phyloP scores from a whole-genome alignment of 768 basidiomycete species.

The Psilocybe azurescens region DNA sequence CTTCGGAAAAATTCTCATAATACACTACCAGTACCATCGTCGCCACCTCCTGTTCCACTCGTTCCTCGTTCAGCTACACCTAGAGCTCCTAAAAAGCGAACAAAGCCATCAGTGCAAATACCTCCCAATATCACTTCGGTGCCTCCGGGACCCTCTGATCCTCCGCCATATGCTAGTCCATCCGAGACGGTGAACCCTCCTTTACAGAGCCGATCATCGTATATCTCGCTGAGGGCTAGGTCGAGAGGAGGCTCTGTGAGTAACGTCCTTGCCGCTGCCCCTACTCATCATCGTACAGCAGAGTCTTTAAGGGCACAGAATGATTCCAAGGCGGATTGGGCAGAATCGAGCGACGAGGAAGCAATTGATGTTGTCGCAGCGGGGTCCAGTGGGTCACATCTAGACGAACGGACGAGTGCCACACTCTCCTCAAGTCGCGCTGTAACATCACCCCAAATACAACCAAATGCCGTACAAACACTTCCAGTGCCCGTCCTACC shows the following conservation, averaged over 20 bases:
- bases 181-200: conserved; percentile 37
- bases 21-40: conserved; percentile 32
- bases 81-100: conserved; percentile 36
- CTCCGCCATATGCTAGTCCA: conserved; percentile 65
- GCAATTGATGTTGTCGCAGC: conserved; percentile 85
- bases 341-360: conserved; percentile 85
- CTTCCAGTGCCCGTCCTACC: conserved; percentile 31
- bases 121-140: conserved; percentile 21
- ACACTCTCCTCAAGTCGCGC: conserved; percentile 40
- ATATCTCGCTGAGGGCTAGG: conserved; percentile 47
- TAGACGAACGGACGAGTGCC: conserved; percentile 85
- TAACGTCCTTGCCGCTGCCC: conserved; percentile 60
- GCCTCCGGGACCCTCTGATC: conserved; percentile 50
- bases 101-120: conserved; percentile 34
- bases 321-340: conserved; percentile 70
- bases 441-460: conserved; percentile 26
- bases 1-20: conserved; percentile 47
- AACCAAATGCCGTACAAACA: conserved; percentile 29
- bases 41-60: conserved; percentile 40
- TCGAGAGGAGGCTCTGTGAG: conserved; percentile 61
- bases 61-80: conserved; percentile 50
- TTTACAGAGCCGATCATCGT: conserved; percentile 46
- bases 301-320: conserved; percentile 39
- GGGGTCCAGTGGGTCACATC: conserved; percentile 78
- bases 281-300: conserved; percentile 40